Base-by-base conservation (phyloP, 176 grass and related monocot genomes). In the Luzula sylvatica region DNA sequence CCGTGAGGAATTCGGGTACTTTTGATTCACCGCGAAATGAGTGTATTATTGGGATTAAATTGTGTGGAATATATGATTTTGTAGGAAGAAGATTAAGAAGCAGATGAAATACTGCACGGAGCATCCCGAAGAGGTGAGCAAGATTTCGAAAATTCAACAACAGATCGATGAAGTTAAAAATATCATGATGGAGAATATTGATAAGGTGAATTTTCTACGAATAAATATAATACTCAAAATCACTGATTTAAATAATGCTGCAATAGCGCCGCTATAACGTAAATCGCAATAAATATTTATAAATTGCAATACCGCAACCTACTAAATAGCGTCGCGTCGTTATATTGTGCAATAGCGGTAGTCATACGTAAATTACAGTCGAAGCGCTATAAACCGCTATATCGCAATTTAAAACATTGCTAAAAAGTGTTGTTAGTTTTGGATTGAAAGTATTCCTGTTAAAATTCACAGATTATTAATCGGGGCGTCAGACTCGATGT, bases 1-100 rank as follows among this genome's bases (percentile, higher is more conserved):
- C 18, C 88, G 87, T 51, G 87, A 74, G 19, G 88, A 94, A 50
- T 94, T 94, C 16, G 76, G 88, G 88, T 87, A 87, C 45, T 29
- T 35, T 35, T 7, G 30, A 24, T 14, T 23, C 41, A 56, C 6
- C 28, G 45, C 12, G 8, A 57, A n/a, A 40, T 18, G 11, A 40
- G 41, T 56, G 38, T 27, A 15, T 23, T 44, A 3, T 3, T 3
- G 11, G n/a, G n/a, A n/a, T n/a, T 46, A 18, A 13, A 24, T 21
- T 24, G 13, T 16, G 26, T 30, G 17, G 26, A 40, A 6, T 35
- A 35, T 35, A 9, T 35, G 1, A 35, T 7, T 20, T 24, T 15
- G 38, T 57, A 88, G 85, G 46, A 76, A 74, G 2, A 79, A 50
- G 56, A 74, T 88, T 17, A 48, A 66, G 27, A 78, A 83, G 8